Conservation (phyloP, 306 rosid genomes). For the Carpinus fangiana region DNA sequence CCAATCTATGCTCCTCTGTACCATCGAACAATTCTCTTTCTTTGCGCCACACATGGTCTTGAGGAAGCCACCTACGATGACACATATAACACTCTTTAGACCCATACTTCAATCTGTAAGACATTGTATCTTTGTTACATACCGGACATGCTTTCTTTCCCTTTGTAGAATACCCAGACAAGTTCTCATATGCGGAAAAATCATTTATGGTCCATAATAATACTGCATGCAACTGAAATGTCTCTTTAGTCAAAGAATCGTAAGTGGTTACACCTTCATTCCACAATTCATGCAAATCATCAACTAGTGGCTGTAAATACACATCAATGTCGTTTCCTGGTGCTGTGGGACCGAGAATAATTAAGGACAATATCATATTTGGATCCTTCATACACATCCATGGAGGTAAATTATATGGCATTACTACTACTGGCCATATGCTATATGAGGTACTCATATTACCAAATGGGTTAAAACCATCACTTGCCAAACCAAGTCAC, state of each 20-base stretch:
- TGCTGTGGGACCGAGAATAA: no score
- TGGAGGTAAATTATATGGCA: no score
- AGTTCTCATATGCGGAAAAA: neutral
- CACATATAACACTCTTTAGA: neutral
- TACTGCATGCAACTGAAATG: neutral
- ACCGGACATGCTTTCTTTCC: neutral
- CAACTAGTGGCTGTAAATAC: no score
- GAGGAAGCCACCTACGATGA: neutral
- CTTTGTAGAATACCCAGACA: neutral
- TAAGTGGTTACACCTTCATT: neutral
- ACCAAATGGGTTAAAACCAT: no score
- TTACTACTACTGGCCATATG: no score
- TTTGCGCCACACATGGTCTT: neutral
- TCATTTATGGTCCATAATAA: conserved; percentile 20
- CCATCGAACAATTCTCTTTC: neutral
- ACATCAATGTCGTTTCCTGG: no score
- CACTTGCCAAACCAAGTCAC: no score
- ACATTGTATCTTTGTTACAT: neutral
- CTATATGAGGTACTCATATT: no score
- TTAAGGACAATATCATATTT: no score
- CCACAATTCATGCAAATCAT: no score
- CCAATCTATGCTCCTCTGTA: no score
- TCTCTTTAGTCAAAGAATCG: neutral
- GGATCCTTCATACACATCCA: no score
- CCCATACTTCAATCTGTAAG: neutral